Evolutionary conservation across 495 filamentous ascomycete genomes (phyloP).

Genomic region (Halenospora varia): DNA sequence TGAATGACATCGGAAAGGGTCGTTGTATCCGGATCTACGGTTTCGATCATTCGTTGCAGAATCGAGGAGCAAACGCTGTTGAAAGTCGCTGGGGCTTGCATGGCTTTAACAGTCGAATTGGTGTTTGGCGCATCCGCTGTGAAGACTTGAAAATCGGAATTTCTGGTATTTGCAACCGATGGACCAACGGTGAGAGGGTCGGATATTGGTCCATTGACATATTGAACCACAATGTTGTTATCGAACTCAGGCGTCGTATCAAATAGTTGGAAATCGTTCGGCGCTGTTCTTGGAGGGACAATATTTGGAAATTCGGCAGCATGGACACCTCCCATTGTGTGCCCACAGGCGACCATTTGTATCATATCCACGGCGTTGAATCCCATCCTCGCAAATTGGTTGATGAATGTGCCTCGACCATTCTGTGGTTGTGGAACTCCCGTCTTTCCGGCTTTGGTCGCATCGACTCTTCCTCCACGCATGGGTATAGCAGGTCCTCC

Average conservation of each 20-base stretch:
- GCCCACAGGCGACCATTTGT: slow-evolving; percentile 56
- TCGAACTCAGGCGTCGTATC: slow-evolving; percentile 47
- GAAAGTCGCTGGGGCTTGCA: slow-evolving; percentile 42
- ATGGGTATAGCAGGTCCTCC: slow-evolving; percentile 55
- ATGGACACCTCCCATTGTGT: slow-evolving; percentile 60
- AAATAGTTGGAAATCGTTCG: slow-evolving; percentile 39
- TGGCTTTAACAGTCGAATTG: slow-evolving; percentile 48
- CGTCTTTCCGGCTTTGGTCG: slow-evolving; percentile 38
- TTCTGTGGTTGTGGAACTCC: slow-evolving; percentile 60
- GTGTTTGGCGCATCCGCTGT: slow-evolving; percentile 49
- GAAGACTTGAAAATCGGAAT: slow-evolving; percentile 56
- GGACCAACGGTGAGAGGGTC: slow-evolving; percentile 51
- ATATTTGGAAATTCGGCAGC: slow-evolving; percentile 49
- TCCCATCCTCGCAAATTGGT: slow-evolving; percentile 55
- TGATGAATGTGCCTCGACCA: slow-evolving; percentile 41
- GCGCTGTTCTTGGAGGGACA: slow-evolving; percentile 39
- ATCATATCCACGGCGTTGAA: slow-evolving; percentile 55
- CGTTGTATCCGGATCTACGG: slow-evolving; percentile 43
- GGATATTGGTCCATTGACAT: slow-evolving; percentile 45
- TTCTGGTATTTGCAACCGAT: slow-evolving; percentile 30
- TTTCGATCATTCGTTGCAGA: slow-evolving; percentile 59
- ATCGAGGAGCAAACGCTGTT: slow-evolving; percentile 42
- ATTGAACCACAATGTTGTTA: slow-evolving; percentile 52
- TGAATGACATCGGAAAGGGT: slow-evolving; percentile 46
- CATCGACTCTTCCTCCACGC: slow-evolving; percentile 51